These are phyloP conservation scores for Setomelanomma holmii DNA, from an alignment of 2,329 filamentous ascomycete species.

Conservation along the genomic window DNA sequence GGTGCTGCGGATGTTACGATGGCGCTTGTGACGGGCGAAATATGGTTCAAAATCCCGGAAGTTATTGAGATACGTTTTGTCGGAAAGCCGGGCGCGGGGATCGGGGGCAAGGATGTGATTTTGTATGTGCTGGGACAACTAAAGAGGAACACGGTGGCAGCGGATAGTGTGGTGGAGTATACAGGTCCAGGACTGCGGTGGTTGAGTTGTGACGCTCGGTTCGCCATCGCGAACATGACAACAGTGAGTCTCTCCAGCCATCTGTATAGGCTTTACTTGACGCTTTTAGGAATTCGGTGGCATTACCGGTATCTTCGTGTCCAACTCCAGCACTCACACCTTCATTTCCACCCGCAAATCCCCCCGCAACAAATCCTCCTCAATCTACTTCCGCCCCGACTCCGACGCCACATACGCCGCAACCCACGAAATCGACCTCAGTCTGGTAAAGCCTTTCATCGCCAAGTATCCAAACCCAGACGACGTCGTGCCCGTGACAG, in stretches of 20 bases:
- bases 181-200: conserved; percentile 44
- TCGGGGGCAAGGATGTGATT: conserved; percentile 57
- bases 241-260: conserved; percentile 29
- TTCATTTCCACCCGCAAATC: conserved; percentile 47
- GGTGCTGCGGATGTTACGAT: conserved; percentile 57
- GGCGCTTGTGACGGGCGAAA: conserved; percentile 55
- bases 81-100: conserved; percentile 44
- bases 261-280: not conserved
- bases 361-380: conserved; percentile 42
- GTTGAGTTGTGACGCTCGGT: conserved; percentile 54
- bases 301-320: conserved; percentile 53
- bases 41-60: conserved; percentile 58
- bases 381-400: conserved; percentile 52
- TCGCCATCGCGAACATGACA: conserved; percentile 58
- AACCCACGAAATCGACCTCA: conserved; percentile 49
- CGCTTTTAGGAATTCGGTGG: conserved; percentile 50
- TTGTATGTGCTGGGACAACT: conserved; percentile 53
- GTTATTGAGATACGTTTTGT: conserved; percentile 51
- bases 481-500: conserved; percentile 52
- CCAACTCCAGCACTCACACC: conserved; percentile 47
- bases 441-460: conserved; percentile 47
- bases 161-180: conserved; percentile 53
- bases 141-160: conserved; percentile 56
- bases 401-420: conserved; percentile 49
- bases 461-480: conserved; percentile 54